phyloP scores from a whole-genome alignment of 805 yeast genomes.

The Pichia sporocuriosa region DNA sequence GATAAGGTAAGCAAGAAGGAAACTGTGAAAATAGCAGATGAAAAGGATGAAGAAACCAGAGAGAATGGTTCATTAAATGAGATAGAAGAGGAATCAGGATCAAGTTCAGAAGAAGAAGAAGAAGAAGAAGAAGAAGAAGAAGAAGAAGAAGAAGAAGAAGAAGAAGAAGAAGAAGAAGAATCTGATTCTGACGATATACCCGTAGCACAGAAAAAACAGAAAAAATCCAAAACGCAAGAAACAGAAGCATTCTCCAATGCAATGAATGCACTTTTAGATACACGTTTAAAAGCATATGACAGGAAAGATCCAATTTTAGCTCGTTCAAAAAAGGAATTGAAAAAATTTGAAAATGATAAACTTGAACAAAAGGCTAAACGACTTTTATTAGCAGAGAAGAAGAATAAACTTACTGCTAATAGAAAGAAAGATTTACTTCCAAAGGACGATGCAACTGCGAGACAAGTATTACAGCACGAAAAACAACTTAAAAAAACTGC shows the following conservation, averaged over 20 bases:
- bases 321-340: constrained; percentile 62
- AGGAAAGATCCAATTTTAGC: constrained; percentile 87
- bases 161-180: constrained; percentile 20
- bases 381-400: constrained; percentile 64
- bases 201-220: constrained; percentile 39
- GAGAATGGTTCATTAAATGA: not conserved
- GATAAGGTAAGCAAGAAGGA: not conserved
- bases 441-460: constrained; percentile 45
- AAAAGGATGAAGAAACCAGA: not conserved
- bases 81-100: not conserved
- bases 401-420: constrained; percentile 54
- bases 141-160: constrained; percentile 19
- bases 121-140: constrained; percentile 7
- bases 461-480: constrained; percentile 45
- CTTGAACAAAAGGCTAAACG: constrained; percentile 79
- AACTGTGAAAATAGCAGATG: not conserved
- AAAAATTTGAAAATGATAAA: constrained; percentile 72
- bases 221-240: constrained; percentile 59
- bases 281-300: constrained; percentile 82
- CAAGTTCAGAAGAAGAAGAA: not conserved
- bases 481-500: constrained; percentile 64
- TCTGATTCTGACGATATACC: constrained; percentile 34
- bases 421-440: constrained; percentile 68
- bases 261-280: constrained; percentile 72
- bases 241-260: constrained; percentile 75